Conservation (phyloP, 306 rosid species). For the Prunus dulcis region DNA sequence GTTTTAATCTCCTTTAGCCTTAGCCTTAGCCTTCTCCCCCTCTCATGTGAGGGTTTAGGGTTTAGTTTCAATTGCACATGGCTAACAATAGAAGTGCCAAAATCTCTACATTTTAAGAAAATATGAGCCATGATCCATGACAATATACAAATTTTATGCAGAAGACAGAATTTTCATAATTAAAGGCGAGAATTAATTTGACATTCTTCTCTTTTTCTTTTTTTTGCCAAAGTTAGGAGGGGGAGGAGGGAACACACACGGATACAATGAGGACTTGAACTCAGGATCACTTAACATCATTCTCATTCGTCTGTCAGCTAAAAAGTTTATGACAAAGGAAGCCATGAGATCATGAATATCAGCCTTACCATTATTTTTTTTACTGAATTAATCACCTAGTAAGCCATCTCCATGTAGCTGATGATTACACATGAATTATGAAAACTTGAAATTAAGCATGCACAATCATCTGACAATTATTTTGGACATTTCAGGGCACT, state of each 20-base stretch:
- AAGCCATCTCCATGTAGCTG: background rate
- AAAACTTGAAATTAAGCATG: conserved; percentile 3
- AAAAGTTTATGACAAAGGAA: background rate
- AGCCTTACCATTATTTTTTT: background rate
- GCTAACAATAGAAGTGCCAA: too few relatives aligned
- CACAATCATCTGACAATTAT: conserved; percentile 26
- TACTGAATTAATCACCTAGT: background rate
- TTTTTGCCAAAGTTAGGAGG: too few relatives aligned
- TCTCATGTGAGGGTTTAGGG: too few relatives aligned
- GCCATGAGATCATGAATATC: background rate
- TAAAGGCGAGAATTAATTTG: background rate
- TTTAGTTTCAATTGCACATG: too few relatives aligned
- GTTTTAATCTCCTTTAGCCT: too few relatives aligned
- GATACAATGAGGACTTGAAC: too few relatives aligned
- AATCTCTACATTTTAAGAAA: too few relatives aligned
- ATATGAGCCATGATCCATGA: background rate
- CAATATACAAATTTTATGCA: background rate
- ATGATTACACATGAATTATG: background rate
- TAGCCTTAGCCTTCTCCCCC: too few relatives aligned
- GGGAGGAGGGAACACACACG: too few relatives aligned
- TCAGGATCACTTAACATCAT: background rate
- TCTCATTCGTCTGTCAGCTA: background rate
- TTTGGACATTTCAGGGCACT: conserved; percentile 23
- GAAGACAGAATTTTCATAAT: background rate
- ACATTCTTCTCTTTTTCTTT: background rate